Conservation (phyloP, 2,329 filamentous ascomycete species). For the Basipetospora chlamydospora region DNA sequence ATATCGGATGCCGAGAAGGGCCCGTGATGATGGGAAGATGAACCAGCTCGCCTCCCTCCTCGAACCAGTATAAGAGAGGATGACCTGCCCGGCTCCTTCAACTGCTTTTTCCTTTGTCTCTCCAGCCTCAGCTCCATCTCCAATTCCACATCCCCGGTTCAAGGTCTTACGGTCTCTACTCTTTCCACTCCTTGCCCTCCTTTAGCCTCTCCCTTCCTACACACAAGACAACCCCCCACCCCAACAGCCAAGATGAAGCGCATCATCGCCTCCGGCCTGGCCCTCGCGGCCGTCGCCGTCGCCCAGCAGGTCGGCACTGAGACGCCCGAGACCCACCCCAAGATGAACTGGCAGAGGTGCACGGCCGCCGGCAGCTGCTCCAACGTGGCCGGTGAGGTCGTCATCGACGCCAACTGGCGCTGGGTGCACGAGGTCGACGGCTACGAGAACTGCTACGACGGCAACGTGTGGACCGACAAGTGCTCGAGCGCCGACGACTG, state of each 20-base stretch:
- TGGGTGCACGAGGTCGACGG: slow-evolving; percentile 30
- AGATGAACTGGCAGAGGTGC: slow-evolving; percentile 29
- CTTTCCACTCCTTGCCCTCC: background rate
- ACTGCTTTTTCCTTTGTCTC: background rate
- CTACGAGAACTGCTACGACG: slow-evolving; percentile 32
- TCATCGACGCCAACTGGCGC: slow-evolving; percentile 39
- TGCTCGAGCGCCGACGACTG: slow-evolving; percentile 25
- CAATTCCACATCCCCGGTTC: background rate
- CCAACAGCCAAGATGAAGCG: slow-evolving; percentile 4
- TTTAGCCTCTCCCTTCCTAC: background rate
- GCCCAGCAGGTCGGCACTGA: slow-evolving; percentile 28
- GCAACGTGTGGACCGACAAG: slow-evolving; percentile 22
- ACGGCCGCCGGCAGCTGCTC: slow-evolving; percentile 25
- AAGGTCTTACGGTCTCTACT: background rate
- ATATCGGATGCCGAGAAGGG: too few relatives aligned
- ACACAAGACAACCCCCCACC: background rate
- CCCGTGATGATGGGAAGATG: too few relatives aligned
- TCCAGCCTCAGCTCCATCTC: background rate
- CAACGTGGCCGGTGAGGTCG: slow-evolving; percentile 25
- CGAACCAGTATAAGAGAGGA: background rate
- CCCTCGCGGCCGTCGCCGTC: slow-evolving; percentile 19
- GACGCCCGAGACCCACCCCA: slow-evolving; percentile 25
- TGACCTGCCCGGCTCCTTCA: background rate
- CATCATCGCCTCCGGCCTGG: slow-evolving; percentile 3
- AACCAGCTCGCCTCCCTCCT: too few relatives aligned